phyloP scores from a whole-genome alignment of 1,284 basidiomycete genomes.

The Salmacisia buchloeana region DNA sequence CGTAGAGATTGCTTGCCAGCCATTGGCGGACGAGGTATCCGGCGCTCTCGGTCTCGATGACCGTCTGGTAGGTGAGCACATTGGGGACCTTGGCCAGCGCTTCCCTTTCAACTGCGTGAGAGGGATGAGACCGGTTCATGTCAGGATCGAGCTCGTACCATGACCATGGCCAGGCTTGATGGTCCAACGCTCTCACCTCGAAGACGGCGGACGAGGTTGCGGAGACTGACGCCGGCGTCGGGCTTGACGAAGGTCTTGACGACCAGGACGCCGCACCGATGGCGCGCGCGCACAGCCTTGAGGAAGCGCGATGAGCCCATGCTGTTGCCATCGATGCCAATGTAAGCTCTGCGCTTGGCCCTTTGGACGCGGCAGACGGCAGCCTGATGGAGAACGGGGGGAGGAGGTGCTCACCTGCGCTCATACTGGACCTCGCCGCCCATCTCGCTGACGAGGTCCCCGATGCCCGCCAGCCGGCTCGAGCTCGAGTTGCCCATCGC shows the following conservation, averaged over 20 bases:
- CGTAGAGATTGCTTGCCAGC: constrained; percentile 90
- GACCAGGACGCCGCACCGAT: constrained; percentile 66
- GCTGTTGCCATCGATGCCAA: constrained; percentile 52
- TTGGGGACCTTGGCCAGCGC: constrained; percentile 77
- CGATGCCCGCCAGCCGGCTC: constrained; percentile 30
- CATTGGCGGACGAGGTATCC: constrained; percentile 93
- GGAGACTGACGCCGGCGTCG: constrained; percentile 65
- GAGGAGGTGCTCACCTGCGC: constrained; percentile 21
- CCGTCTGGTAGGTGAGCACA: constrained; percentile 81
- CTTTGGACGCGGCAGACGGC: not conserved
- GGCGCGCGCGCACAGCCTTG: constrained; percentile 77
- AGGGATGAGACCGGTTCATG: constrained; percentile 2
- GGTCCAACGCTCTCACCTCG: constrained; percentile 62
- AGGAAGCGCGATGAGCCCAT: constrained; percentile 88
- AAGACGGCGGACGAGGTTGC: constrained; percentile 64
- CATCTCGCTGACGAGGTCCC: constrained; percentile 37
- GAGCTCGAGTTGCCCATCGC: constrained; percentile 35
- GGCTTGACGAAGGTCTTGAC: constrained; percentile 79
- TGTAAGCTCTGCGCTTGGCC: not conserved
- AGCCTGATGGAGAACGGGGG: not conserved
- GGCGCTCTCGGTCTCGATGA: constrained; percentile 91
- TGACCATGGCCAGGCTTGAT: not conserved
- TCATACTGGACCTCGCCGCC: constrained; percentile 45
- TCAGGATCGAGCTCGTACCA: not conserved
- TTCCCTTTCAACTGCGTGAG: constrained; percentile 63